Conservation (phyloP, 2,329 filamentous ascomycete genomes). For the Botrytis sinoallii region DNA sequence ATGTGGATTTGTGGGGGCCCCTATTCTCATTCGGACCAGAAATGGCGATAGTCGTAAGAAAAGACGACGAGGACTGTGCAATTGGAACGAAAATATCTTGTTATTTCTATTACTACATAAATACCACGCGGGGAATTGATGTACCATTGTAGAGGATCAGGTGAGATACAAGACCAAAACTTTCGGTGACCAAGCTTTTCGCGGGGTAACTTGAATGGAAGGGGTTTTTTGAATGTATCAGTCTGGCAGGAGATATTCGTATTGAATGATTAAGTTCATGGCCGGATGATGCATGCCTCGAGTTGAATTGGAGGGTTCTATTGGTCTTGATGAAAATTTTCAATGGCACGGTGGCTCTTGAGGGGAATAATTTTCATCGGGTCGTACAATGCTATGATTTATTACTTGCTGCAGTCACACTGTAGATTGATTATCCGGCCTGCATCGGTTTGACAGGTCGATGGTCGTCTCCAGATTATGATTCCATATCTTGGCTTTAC, state of each 20-base stretch:
- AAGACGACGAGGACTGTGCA: not conserved
- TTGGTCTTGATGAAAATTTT: constrained; percentile 4
- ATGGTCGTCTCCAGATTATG: not conserved
- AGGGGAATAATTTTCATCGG: constrained; percentile 1
- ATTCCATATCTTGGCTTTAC: not conserved
- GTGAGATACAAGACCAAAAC: constrained; percentile 9
- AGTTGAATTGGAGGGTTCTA: not conserved
- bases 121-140: not conserved
- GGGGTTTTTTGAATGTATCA: not conserved
- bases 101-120: constrained; percentile 16
- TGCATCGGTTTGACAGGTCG: not conserved
- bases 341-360: not conserved
- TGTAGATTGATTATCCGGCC: not conserved
- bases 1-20: constrained; percentile 10
- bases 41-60: not conserved
- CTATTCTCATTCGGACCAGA: not conserved
- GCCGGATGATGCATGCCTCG: not conserved
- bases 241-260: not conserved
- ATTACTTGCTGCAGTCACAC: not conserved
- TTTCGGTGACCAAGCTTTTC: not conserved
- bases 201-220: constrained; percentile 12
- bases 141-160: constrained; percentile 12
- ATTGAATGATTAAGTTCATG: not conserved
- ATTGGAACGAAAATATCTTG: not conserved
- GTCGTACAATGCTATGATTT: not conserved